A percentile compares a stretch with the other conserved stretches of the same genome.
Evolutionary conservation across 2,329 filamentous ascomycete genomes (phyloP).

Genomic region (Xylaria sp.): DNA sequence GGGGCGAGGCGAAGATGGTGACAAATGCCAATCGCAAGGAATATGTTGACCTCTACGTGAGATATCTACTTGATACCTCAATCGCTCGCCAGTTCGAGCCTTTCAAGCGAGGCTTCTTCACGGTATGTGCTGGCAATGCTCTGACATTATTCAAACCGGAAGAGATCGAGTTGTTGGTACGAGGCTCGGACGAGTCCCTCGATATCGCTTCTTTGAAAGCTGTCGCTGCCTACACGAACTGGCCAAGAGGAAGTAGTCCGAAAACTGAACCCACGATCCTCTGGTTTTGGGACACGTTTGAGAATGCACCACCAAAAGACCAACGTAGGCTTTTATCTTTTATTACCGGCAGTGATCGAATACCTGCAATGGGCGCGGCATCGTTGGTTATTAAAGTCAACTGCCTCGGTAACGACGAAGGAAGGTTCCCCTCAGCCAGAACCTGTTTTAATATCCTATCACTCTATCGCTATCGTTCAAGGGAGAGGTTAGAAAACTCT

Average conservation of each 20-base stretch:
- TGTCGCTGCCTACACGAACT: conserved; percentile 85
- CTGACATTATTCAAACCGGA: conserved; percentile 88
- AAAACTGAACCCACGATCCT: conserved; percentile 72
- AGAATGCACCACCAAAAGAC: conserved; percentile 69
- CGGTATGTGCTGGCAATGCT: conserved; percentile 88
- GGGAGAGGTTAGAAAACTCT: conserved; percentile 73
- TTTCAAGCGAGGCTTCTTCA: conserved; percentile 94
- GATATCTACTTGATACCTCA: conserved; percentile 80
- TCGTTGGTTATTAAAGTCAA: conserved; percentile 80
- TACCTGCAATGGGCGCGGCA: conserved; percentile 85
- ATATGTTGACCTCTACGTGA: conserved; percentile 87
- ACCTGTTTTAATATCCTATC: conserved; percentile 92
- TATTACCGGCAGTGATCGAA: conserved; percentile 89
- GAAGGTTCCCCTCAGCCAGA: conserved; percentile 83
- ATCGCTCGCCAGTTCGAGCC: conserved; percentile 88
- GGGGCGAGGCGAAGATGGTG: conserved; percentile 78
- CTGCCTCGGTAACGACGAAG: conserved; percentile 78
- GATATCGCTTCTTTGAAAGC: conserved; percentile 80
- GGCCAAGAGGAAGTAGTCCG: conserved; percentile 64
- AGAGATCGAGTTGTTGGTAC: conserved; percentile 88
- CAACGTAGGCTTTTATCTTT: conserved; percentile 86
- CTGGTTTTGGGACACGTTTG: conserved; percentile 93
- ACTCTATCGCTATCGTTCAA: conserved; percentile 76
- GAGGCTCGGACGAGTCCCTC: conserved; percentile 84
- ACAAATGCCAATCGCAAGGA: conserved; percentile 87